phyloP scores from a whole-genome alignment of 1,284 basidiomycete genomes.

The Kalmanozyma brasiliensis region DNA sequence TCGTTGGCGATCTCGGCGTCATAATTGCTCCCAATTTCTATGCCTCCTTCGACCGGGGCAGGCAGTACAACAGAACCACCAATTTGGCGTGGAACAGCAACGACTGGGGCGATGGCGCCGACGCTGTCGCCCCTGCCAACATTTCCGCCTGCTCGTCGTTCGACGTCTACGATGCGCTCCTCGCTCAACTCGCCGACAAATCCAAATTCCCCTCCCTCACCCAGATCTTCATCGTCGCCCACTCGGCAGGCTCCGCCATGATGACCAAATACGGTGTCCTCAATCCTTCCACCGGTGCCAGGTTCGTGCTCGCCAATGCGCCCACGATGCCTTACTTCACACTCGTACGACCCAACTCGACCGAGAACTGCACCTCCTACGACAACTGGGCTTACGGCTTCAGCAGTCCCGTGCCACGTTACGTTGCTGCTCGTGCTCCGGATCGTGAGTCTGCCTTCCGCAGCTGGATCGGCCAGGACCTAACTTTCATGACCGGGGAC shows the following conservation, averaged over 20 bases:
- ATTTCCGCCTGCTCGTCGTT: conserved; percentile 36
- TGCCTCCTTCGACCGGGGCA: conserved; percentile 16
- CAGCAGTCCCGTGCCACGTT: conserved; percentile 18
- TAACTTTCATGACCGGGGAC: conserved; percentile 38
- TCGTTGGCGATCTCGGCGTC: conserved; percentile 35
- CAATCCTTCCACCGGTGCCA: conserved; percentile 10
- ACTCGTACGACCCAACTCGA: conserved; percentile 27
- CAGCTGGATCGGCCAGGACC: conserved; percentile 29
- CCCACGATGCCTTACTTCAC: conserved; percentile 55
- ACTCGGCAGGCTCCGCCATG: conserved; percentile 47
- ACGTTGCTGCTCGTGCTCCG: conserved; percentile 19
- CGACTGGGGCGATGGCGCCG: conserved; percentile 29
- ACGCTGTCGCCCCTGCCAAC: conserved; percentile 27
- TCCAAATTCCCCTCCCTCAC: conserved; percentile 38
- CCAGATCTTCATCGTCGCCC: conserved; percentile 41
- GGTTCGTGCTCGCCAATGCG: conserved; percentile 48
- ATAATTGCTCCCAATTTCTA: conserved; percentile 45
- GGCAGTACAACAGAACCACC: conserved; percentile 24
- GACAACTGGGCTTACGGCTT: conserved; percentile 47
- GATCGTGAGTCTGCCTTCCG: conserved; percentile 8
- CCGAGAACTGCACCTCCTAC: conserved; percentile 12
- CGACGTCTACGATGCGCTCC: conserved; percentile 48
- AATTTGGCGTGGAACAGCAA: conserved; percentile 34
- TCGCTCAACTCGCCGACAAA: conserved; percentile 28
- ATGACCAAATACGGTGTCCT: conserved; percentile 46